Base-by-base conservation (phyloP, 2,329 filamentous ascomycete species). In the Fusarium austroafricanum region DNA sequence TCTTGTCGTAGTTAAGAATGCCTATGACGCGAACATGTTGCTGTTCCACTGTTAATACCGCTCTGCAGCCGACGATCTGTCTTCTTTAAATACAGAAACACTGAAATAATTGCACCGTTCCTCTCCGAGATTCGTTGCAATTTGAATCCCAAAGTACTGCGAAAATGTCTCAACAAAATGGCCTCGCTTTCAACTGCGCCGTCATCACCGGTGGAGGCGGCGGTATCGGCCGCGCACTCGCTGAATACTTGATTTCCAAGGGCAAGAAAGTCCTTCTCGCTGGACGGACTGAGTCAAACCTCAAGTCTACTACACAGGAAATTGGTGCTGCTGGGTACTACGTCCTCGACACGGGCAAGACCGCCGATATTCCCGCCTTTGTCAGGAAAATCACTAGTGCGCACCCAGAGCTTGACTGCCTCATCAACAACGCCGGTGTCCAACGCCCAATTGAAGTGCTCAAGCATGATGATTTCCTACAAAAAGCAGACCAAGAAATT, bases 351-450 rank as follows among this genome's bases (percentile, higher is more conserved):
- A 86, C 83, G 0, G 82, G 85, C 51, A 76, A 83, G 5, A 79
- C 80, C 1, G 51, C 74, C 0, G 71, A 77, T 2, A 83, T 87
- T 10, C 78, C 83, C 0, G 42, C 51, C 0, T 87, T 88, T 62
- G 75, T 84, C 53, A 57, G 79, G 40, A 79, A 78, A 17, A 71
- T 88, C 40, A 82, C 79, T 5, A 65, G 61, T 4, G 81, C 86
- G 8, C 83, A 88, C 68, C 84, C 73, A 1, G 74, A 75, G 2
- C 72, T 88, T 4, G 86, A 89, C 75, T 88, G 85, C 65, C 72
- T 89, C 1, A 77, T 89, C 71, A 89, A 88, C 76, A 88, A 89
- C 55, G 86, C 86, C 0, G 86, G 86, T 3, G 83, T 88, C 0
- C 86, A 89, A 71, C 76, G 84, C 3, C 86, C 85, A 0, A 79